These are phyloP conservation scores for Vigna reflexopilosa DNA, from an alignment of 306 rosid species.

Conservation along the genomic window DNA sequence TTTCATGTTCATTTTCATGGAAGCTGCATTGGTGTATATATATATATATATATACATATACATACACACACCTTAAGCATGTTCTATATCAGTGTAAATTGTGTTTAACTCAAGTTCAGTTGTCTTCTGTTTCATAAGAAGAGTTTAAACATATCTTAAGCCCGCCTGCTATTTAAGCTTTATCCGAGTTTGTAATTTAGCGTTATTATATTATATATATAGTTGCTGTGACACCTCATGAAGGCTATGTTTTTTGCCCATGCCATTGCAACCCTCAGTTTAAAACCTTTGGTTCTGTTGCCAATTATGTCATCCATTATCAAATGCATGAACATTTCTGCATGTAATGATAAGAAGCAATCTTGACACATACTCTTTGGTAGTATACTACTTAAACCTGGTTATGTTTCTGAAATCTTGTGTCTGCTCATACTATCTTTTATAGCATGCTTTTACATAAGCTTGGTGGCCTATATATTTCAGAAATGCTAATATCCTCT, in stretches of 20 bases:
- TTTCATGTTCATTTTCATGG: background rate
- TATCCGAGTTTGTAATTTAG: background rate
- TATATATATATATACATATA: no score
- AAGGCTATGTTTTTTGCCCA: background rate
- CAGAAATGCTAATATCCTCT: conserved; percentile 41
- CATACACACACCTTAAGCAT: background rate
- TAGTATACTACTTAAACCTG: background rate
- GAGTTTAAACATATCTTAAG: background rate
- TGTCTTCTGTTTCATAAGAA: background rate
- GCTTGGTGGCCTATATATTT: conserved; percentile 2
- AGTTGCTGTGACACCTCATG: background rate
- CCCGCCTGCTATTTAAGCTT: background rate
- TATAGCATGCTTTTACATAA: background rate
- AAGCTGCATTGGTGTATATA: background rate
- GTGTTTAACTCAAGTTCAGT: background rate
- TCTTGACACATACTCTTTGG: background rate
- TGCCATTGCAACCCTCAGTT: background rate
- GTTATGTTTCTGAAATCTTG: conserved; percentile 8
- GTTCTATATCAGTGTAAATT: background rate
- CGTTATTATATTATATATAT: background rate
- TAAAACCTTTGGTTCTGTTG: background rate
- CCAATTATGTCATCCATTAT: background rate
- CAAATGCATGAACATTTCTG: background rate
- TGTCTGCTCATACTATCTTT: background rate
- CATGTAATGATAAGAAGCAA: conserved; percentile 16